Base-by-base conservation (phyloP, 805 yeast species). In the Cyberlindnera petersonii region DNA sequence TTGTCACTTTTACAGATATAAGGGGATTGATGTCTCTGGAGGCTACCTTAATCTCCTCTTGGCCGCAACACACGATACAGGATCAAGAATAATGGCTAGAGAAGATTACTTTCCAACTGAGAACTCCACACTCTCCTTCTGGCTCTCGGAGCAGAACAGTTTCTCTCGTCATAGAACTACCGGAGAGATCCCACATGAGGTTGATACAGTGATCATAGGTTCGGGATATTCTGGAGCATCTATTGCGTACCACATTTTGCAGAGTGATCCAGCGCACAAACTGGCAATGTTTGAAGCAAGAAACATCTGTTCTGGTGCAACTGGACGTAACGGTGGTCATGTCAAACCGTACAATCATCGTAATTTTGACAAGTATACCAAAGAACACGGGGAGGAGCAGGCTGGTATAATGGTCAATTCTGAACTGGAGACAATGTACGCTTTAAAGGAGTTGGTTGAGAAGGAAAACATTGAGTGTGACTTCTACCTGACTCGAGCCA, bases 281-380 rank as follows among this genome's bases (percentile, higher is more conserved):
- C 47, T 63, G 5, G 57, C 55, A 2, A 31, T 71, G 48, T 54
- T 65, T 8, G 77, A 72, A 45, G 75, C 75, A 3, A 53, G 72
- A 32, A 60, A 58, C 21, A 43, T 56, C 9, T 65, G 69, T 33
- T 55, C 65, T 9, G 71, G 72, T 24, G 76, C 75, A 5, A 67
- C 74, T 2, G 75, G 72, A 7, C 54, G 76, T 40, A 71, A 71
- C 41, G 75, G 76, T 17, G 76, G 76, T 3, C 76, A 71, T 44
- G 46, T 72, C 39, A 67, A 68, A 32, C 74, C 74, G 8, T 39
- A 49, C 28, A 37, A 41, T 26, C 53, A 50, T 28, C 43, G 55
- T 22, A 27, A 39, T 16, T 45, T 26, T 15, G 41, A 34, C 6
- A 18, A 26, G 9, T 49, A 50, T 30, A 26, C 37, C 15, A 22